Conservation (phyloP, 2,329 filamentous ascomycete species). For the Apiospora arundinis region DNA sequence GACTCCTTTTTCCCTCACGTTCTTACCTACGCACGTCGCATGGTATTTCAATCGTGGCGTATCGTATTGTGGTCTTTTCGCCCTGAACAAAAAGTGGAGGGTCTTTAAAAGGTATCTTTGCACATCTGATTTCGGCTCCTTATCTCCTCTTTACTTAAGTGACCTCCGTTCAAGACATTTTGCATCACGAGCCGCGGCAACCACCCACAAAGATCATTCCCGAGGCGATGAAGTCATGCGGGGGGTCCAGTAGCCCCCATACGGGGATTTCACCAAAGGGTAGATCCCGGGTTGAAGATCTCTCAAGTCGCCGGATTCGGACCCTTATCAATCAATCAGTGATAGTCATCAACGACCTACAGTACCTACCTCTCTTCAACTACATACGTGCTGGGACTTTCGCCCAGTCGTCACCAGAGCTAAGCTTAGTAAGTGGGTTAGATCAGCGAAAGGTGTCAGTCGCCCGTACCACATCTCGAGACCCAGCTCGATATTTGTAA, state of each 20-base stretch:
- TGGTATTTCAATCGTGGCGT: not conserved
- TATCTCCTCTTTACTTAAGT: not conserved
- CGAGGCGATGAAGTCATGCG: not conserved
- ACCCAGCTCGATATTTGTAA: not conserved
- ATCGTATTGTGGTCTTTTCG: not conserved
- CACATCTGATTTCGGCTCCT: no score
- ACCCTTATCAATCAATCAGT: not conserved
- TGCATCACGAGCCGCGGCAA: not conserved
- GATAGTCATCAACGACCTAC: not conserved
- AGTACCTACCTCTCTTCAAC: not conserved
- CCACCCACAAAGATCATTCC: not conserved
- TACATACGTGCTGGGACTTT: not conserved
- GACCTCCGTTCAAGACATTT: not conserved
- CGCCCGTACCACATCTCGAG: not conserved
- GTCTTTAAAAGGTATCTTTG: no score
- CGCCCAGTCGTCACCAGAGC: not conserved
- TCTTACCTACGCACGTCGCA: not conserved
- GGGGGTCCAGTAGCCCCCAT: not conserved
- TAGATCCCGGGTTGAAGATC: conserved; percentile 10
- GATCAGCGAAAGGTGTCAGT: no score
- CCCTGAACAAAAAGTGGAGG: not conserved
- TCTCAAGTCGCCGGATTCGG: not conserved
- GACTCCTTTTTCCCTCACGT: not conserved
- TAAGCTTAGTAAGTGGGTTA: not conserved
- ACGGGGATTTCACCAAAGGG: not conserved